Evolutionary conservation across 2,329 filamentous ascomycete genomes (phyloP).

Genomic region (Penicillium brasilianum): DNA sequence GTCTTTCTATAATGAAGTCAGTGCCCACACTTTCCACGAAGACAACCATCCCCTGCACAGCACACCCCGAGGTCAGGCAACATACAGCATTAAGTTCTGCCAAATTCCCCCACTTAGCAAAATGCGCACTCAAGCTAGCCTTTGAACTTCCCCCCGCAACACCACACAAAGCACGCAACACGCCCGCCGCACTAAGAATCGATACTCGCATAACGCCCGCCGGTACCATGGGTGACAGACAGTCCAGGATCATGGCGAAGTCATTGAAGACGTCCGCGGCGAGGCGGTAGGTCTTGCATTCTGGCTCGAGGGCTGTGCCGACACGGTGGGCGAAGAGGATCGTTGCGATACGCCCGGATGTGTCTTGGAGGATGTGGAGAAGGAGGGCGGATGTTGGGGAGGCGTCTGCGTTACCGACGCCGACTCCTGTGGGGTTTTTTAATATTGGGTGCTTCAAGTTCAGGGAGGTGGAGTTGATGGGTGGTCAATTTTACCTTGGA

Average conservation of each 20-base stretch:
- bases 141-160: constrained; percentile 90
- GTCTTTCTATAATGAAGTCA: constrained; percentile 65
- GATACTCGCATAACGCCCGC: constrained; percentile 58
- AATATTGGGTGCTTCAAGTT: no score
- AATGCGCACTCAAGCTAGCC: constrained; percentile 88
- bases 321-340: constrained; percentile 84
- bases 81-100: constrained; percentile 85
- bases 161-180: constrained; percentile 75
- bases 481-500: constrained; percentile 62
- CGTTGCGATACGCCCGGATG: constrained; percentile 78
- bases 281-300: constrained; percentile 88
- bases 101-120: constrained; percentile 83
- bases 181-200: constrained; percentile 64
- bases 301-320: constrained; percentile 81
- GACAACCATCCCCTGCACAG: background rate
- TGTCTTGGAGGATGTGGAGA: constrained; percentile 81
- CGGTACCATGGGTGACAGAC: constrained; percentile 75
- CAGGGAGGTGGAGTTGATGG: no score
- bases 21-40: background rate
- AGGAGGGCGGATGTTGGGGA: constrained; percentile 81
- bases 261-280: constrained; percentile 90
- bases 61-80: constrained; percentile 18
- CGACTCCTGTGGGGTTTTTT: constrained; percentile 61
- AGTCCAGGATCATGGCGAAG: constrained; percentile 81
- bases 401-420: constrained; percentile 78